Percentiles rank a stretch among this genome's conserved stretches.
These are phyloP conservation scores for Gelatoporia subvermispora DNA, from an alignment of 768 basidiomycete species.

Conservation along the genomic window DNA sequence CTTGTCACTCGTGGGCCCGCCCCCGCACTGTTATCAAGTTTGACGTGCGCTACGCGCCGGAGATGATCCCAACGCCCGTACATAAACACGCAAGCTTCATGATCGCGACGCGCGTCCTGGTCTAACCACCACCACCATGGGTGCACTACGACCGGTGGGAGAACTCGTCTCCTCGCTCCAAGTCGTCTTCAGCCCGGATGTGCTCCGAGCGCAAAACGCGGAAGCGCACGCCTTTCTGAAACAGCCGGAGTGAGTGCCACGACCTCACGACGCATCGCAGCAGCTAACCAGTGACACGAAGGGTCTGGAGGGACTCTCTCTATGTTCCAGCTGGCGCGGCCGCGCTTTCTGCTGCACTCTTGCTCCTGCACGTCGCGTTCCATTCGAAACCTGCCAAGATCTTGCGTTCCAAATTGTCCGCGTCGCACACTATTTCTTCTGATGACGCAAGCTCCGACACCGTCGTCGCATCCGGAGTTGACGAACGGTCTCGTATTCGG, in stretches of 20 bases:
- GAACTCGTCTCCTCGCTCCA: not conserved
- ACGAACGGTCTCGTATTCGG: slow-evolving; percentile 2
- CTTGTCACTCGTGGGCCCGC: not conserved
- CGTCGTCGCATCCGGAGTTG: not conserved
- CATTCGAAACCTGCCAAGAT: slow-evolving; percentile 1
- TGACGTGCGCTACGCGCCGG: not conserved
- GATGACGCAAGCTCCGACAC: slow-evolving; percentile 2
- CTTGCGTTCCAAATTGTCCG: slow-evolving; percentile 4
- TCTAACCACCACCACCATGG: not conserved
- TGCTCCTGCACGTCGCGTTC: no score
- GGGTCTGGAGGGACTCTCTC: slow-evolving; percentile 10
- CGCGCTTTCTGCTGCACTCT: slow-evolving; percentile 4
- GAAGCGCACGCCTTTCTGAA: not conserved
- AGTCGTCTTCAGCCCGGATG: no score
- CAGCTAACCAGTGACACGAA: not conserved
- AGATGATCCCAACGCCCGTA: not conserved
- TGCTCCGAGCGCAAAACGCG: no score
- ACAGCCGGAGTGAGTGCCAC: not conserved
- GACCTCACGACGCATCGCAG: not conserved
- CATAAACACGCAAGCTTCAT: not conserved
- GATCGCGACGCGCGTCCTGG: not conserved
- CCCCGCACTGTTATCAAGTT: not conserved
- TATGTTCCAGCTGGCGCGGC: slow-evolving; percentile 7
- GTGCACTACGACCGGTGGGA: not conserved
- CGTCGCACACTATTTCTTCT: not conserved